These are phyloP conservation scores for Brettanomyces sp. DNA, from an alignment of 805 yeast genomes.

Conservation along the genomic window DNA sequence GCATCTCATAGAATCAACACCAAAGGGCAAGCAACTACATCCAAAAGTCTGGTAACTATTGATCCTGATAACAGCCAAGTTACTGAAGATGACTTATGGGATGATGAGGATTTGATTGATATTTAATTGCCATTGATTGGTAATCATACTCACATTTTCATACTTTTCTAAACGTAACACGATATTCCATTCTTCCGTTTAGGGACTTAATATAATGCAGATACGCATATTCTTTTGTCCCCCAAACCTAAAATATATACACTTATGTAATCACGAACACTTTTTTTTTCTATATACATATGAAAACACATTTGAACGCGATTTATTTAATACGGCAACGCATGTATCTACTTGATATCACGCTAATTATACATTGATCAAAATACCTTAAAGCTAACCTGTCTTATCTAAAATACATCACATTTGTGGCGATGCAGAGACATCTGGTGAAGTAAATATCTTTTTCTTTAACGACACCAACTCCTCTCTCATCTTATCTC, in stretches of 20 bases:
- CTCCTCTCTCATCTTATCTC: slow-evolving; percentile 66
- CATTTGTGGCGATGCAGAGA: not conserved
- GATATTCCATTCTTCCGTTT: no score
- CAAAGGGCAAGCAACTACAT: not conserved
- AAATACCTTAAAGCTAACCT: not conserved
- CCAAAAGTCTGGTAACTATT: not conserved
- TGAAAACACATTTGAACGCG: not conserved
- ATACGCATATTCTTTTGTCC: no score
- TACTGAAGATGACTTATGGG: slow-evolving; percentile 20
- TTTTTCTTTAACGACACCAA: slow-evolving; percentile 52
- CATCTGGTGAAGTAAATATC: slow-evolving; percentile 21
- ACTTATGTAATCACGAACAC: no score
- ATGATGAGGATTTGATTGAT: slow-evolving; percentile 11
- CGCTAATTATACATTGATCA: not conserved
- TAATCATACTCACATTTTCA: not conserved
- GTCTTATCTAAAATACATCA: not conserved
- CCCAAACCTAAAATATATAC: no score
- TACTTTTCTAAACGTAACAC: not conserved
- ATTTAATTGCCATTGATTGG: not conserved
- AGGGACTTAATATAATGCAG: no score
- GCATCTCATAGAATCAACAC: not conserved
- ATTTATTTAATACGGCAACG: not conserved
- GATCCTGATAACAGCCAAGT: not conserved
- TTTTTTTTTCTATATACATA: no score
- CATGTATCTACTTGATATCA: not conserved